phyloP scores from a whole-genome alignment of 192 early-diverging fungal genomes.

The Backusella australiensis region DNA sequence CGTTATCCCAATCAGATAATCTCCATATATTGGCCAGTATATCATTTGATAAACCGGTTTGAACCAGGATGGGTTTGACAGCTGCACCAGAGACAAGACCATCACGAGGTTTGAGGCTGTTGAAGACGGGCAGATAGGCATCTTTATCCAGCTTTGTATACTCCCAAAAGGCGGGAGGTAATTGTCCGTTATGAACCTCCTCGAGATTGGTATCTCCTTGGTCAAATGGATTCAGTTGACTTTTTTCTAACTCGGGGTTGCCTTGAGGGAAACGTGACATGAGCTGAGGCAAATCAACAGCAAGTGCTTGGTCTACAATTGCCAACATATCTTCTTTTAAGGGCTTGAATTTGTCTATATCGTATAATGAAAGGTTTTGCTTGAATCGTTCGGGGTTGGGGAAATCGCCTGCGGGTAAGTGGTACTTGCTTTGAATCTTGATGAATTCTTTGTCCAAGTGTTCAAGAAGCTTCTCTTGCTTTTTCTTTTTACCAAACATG shows the following conservation, averaged over 20 bases:
- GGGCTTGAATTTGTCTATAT: constrained; percentile 80
- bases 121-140: constrained; percentile 48
- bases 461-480: constrained; percentile 67
- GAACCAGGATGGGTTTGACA: constrained; percentile 57
- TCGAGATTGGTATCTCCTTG: not conserved
- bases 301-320: constrained; percentile 73
- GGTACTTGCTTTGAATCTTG: constrained; percentile 69
- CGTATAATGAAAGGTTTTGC: constrained; percentile 65
- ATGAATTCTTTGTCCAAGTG: constrained; percentile 74
- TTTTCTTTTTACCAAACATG: constrained; percentile 78
- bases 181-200: constrained; percentile 14
- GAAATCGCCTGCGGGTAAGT: constrained; percentile 80
- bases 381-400: constrained; percentile 75
- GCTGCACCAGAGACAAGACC: constrained; percentile 54
- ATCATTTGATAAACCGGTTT: constrained; percentile 64
- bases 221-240: constrained; percentile 55
- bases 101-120: constrained; percentile 49
- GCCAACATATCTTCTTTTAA: constrained; percentile 67
- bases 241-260: constrained; percentile 70
- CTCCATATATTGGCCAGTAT: constrained; percentile 72
- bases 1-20: constrained; percentile 73
- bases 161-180: constrained; percentile 53
- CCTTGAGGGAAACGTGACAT: constrained; percentile 75
- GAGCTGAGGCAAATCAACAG: constrained; percentile 68
- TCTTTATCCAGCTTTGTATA: constrained; percentile 52